phyloP scores from a whole-genome alignment of 495 filamentous ascomycete species.

The Daldinia caldariorum region DNA sequence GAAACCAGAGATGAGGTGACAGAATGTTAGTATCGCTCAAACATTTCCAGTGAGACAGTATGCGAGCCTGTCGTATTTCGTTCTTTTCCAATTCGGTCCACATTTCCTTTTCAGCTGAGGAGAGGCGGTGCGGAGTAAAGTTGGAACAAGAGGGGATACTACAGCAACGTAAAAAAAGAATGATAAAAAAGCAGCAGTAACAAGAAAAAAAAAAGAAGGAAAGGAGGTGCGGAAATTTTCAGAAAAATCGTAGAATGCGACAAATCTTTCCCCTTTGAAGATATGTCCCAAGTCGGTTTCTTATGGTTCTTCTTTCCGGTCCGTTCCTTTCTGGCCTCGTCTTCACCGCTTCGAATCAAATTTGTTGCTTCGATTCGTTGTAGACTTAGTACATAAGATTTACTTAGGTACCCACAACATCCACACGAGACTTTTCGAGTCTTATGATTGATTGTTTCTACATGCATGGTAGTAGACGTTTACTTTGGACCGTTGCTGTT shows the following conservation, averaged over 20 bases:
- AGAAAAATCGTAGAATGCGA: constrained; percentile 19
- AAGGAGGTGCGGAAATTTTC: not conserved
- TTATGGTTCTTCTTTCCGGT: constrained; percentile 20
- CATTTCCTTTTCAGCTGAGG: constrained; percentile 32
- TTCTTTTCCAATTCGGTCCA: constrained; percentile 38
- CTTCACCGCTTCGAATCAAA: not conserved
- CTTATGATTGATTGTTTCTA: not conserved
- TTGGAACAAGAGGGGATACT: constrained; percentile 19
- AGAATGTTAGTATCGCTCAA: constrained; percentile 27
- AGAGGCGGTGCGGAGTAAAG: constrained; percentile 28
- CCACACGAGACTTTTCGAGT: not conserved
- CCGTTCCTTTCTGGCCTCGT: not conserved
- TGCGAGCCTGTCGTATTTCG: constrained; percentile 26
- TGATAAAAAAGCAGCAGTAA: constrained; percentile 16
- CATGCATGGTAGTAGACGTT: not conserved
- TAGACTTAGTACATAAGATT: constrained; percentile 1
- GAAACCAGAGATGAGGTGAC: constrained; percentile 43
- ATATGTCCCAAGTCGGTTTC: constrained; percentile 17
- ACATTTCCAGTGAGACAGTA: constrained; percentile 6
- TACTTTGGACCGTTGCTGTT: not conserved
- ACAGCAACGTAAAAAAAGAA: constrained; percentile 14
- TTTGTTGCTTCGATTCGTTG: not conserved
- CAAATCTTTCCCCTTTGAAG: not conserved
- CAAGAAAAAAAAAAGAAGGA: constrained; percentile 8
- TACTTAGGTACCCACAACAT: not conserved